Conservation (phyloP, 495 filamentous ascomycete genomes). For the Acidomyces sp. region DNA sequence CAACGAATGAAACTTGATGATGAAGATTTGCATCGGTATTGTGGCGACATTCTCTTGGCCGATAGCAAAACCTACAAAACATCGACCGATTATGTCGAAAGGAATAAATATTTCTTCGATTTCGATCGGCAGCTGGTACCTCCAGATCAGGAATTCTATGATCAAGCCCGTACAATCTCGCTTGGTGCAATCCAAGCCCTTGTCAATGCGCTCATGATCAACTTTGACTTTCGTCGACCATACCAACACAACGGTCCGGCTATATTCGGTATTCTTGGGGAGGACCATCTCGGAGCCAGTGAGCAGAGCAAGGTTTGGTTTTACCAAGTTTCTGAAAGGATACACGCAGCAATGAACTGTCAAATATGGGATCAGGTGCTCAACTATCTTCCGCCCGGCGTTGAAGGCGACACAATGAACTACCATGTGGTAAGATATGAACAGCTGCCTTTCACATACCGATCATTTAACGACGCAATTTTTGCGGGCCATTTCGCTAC, state of each 20-base stretch:
- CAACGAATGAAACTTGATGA: conserved; percentile 1
- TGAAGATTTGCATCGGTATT: conserved; percentile 18
- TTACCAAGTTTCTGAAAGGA: neutral
- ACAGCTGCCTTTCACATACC: neutral
- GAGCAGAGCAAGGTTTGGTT: neutral
- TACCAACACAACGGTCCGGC: neutral
- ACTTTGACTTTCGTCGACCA: neutral
- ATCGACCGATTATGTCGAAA: conserved; percentile 41
- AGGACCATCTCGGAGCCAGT: neutral
- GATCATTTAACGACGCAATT: neutral
- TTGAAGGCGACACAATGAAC: too few species aligned
- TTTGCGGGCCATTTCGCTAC: neutral
- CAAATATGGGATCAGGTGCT: neutral
- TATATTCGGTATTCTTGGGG: neutral
- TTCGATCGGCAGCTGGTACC: conserved; percentile 2
- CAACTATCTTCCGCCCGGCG: too few species aligned
- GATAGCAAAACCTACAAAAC: conserved; percentile 52
- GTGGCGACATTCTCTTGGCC: conserved; percentile 41
- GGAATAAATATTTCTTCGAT: conserved; percentile 52
- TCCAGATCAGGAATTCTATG: neutral
- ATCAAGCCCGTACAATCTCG: neutral
- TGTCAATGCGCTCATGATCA: neutral
- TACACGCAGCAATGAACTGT: neutral
- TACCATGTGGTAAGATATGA: neutral
- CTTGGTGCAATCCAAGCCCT: neutral